Percentiles rank a stretch among this genome's conserved stretches.
These are phyloP conservation scores for Glycyrrhiza uralensis DNA, from an alignment of 306 rosid genomes.

Conservation along the genomic window DNA sequence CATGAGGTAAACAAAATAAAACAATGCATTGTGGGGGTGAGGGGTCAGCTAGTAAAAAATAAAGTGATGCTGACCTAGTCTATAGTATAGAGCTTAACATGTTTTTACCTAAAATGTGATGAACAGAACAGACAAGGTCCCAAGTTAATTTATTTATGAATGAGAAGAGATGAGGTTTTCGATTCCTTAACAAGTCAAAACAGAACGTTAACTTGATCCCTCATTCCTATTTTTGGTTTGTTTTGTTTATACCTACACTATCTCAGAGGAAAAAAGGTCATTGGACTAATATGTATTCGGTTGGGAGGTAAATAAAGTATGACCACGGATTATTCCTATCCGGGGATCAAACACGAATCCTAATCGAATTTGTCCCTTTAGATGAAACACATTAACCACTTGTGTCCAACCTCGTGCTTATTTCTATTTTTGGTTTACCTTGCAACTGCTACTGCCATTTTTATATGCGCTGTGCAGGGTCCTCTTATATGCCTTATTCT, in stretches of 20 bases:
- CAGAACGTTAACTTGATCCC: conserved; percentile 12
- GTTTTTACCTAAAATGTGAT: conserved; percentile 36
- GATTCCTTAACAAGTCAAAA: not conserved
- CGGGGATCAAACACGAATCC: no score
- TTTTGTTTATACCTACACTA: no score
- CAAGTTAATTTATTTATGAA: conserved; percentile 18
- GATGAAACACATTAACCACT: no score
- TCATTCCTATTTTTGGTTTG: conserved; percentile 32
- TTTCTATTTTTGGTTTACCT: conserved; percentile 23
- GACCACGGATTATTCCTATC: no score
- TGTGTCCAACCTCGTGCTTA: no score
- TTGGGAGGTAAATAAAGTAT: no score
- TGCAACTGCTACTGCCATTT: conserved; percentile 24
- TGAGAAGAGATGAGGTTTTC: conserved; percentile 16
- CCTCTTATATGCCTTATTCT: not conserved
- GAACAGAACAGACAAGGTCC: conserved; percentile 11
- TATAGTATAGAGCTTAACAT: not conserved
- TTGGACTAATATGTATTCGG: no score
- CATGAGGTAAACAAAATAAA: not conserved
- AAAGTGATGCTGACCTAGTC: not conserved
- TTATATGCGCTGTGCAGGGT: not conserved
- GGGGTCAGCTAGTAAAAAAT: not conserved
- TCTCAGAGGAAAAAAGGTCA: no score
- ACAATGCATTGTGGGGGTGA: not conserved
- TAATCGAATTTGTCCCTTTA: no score